Evolutionary conservation across 1,284 basidiomycete genomes (phyloP), one percentile per base, ranked within the genome.

Genomic region (Wolfiporia cocos): DNA sequence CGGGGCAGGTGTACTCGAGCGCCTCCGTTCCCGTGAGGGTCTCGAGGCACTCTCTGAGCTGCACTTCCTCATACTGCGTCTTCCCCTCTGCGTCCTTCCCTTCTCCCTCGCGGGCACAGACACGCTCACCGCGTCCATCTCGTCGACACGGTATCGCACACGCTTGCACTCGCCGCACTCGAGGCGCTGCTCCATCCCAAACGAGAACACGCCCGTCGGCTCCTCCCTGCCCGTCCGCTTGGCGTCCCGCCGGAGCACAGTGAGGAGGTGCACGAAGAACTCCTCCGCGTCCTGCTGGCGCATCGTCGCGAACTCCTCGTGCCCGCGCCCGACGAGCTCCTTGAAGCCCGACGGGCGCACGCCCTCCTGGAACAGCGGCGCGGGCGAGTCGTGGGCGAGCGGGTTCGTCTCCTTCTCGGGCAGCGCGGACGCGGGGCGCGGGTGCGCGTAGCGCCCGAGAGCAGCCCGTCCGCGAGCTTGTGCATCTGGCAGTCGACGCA

Each of bases 201-300:
- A 98, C 4, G 74, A 69, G 56, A 98, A 92, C 1, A 81, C 66
- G 39, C 73, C 70, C 0, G 92, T 95, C 2, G 92, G 78, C 29
- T 63, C 67, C 53, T 48, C 19, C 24, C 43, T 40, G 44, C 69
- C 66, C 38, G 65, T 65, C 49, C 74, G 75, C 57, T 82, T 79
- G 35, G 77, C 67, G 54, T 87, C 74, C 49, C 81, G 66, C 39
- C 89, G 72, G 12, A 96, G 65, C 14, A 78, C 71, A 3, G 76
- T 78, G 39, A 98, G 56, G 7, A 98, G 66, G 63, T 95, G 80
- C 41, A 80, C 76, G 46, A 99, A 74, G 67, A 99, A 99, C 64
- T 99, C 95, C 58, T 97, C 93, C 1, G 94, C 82, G 58, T 99
- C 95, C 62, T 99, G 95, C 64, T 99, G 94, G 34, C 81, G 77